phyloP scores from a whole-genome alignment of 306 rosid genomes.

The Pueraria montana region DNA sequence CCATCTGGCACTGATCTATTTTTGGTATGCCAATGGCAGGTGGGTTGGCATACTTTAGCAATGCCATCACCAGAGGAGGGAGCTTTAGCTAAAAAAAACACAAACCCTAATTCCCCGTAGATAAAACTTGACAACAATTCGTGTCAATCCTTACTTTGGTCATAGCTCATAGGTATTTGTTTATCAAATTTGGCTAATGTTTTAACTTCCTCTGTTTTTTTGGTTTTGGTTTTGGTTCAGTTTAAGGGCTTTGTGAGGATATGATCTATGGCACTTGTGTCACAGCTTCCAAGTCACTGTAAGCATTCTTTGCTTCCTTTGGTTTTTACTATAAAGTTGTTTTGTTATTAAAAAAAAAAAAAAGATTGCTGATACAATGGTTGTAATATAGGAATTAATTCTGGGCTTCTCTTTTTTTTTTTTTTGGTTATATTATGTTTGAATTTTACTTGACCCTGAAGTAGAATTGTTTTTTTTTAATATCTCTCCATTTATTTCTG shows the following conservation, averaged over 20 bases:
- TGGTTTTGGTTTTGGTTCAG: constrained; percentile 48
- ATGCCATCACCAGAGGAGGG: too few species aligned
- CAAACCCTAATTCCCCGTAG: too few species aligned
- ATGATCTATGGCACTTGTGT: constrained; percentile 54
- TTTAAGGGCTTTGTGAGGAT: constrained; percentile 46
- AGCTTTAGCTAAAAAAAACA: too few species aligned
- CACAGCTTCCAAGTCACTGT: constrained; percentile 53
- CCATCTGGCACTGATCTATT: too few species aligned
- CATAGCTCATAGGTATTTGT: background rate
- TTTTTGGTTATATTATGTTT: background rate
- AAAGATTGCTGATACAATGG: background rate
- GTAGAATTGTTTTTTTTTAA: too few species aligned
- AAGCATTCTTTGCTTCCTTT: constrained; percentile 41
- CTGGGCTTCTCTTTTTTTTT: background rate
- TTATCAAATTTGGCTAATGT: background rate
- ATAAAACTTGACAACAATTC: too few species aligned
- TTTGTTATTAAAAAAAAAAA: background rate
- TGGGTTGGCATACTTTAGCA: too few species aligned
- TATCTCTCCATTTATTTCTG: background rate
- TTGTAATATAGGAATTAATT: background rate
- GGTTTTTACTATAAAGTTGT: background rate
- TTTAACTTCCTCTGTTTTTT: constrained; percentile 6
- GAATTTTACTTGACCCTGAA: constrained; percentile 12
- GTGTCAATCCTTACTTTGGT: too few species aligned
- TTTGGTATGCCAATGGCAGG: too few species aligned